Evolutionary conservation across 2,329 filamentous ascomycete genomes (phyloP).

Genomic region (Fusarium hainanense): DNA sequence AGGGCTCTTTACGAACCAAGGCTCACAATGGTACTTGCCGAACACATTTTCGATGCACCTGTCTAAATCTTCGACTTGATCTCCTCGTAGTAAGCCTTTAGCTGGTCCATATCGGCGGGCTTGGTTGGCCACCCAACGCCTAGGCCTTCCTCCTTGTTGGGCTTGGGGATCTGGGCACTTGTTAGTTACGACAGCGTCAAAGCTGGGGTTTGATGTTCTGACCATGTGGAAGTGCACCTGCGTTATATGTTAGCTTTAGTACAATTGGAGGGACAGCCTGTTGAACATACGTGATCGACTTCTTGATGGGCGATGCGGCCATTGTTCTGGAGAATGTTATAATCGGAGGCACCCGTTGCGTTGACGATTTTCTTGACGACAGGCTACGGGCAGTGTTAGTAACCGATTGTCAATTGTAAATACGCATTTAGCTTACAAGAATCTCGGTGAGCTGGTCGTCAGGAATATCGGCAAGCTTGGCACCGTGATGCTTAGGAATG

Average conservation of each 20-base stretch:
- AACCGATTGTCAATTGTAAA: not conserved
- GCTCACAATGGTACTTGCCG: not conserved
- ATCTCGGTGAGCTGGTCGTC: slow-evolving; percentile 88
- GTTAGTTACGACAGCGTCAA: not conserved
- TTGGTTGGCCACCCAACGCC: slow-evolving; percentile 83
- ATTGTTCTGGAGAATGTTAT: slow-evolving; percentile 98
- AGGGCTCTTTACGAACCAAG: slow-evolving; percentile 18
- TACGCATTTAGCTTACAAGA: slow-evolving; percentile 64
- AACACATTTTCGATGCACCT: not conserved
- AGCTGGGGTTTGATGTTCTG: slow-evolving; percentile 35
- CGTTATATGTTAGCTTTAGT: slow-evolving; percentile 7
- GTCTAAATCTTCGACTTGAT: slow-evolving; percentile 88
- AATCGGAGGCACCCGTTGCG: slow-evolving; percentile 81
- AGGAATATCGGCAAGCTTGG: slow-evolving; percentile 90
- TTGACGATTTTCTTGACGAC: slow-evolving; percentile 83
- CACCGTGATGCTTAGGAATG: slow-evolving; percentile 94
- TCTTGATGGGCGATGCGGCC: slow-evolving; percentile 90
- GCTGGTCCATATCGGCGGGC: slow-evolving; percentile 79
- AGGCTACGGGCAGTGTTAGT: slow-evolving; percentile 46
- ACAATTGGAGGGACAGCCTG: not conserved
- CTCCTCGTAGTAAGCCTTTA: slow-evolving; percentile 83
- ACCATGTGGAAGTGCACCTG: slow-evolving; percentile 96
- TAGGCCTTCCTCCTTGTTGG: slow-evolving; percentile 83
- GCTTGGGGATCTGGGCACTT: slow-evolving; percentile 83
- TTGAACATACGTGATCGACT: slow-evolving; percentile 82